Evolutionary conservation across 495 filamentous ascomycete species (phyloP).

Genomic region (Pyrenopolyporus hunteri): DNA sequence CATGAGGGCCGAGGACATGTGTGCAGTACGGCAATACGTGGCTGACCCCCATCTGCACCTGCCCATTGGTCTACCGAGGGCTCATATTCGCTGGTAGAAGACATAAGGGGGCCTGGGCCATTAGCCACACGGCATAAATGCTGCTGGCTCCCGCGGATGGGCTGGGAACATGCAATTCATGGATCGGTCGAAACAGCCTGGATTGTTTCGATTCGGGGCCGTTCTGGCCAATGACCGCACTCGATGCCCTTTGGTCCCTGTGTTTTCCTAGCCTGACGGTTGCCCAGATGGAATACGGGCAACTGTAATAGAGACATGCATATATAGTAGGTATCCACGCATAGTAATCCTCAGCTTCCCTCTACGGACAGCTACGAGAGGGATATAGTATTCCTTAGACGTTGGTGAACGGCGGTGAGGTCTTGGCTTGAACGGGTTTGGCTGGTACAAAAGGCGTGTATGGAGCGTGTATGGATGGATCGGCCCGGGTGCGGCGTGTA

Average conservation of each 20-base stretch:
- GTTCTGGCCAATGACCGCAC: conserved; percentile 24
- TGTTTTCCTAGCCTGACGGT: conserved; percentile 1
- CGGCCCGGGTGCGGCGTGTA: conserved; percentile 14
- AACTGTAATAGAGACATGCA: conserved; percentile 4
- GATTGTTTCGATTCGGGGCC: conserved; percentile 24
- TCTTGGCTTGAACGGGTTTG: conserved; percentile 12
- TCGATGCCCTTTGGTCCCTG: background rate
- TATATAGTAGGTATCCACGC: conserved; percentile 2
- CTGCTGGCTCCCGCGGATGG: conserved; percentile 8
- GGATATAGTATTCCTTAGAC: background rate
- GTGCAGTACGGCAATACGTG: conserved; percentile 16
- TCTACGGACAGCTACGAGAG: background rate
- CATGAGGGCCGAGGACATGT: conserved; percentile 17
- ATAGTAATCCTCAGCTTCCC: conserved; percentile 9
- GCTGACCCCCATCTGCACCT: conserved; percentile 26
- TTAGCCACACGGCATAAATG: conserved; percentile 36
- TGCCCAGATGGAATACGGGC: background rate
- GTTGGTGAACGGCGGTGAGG: conserved; percentile 33
- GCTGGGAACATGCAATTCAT: conserved; percentile 7
- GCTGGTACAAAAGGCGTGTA: background rate
- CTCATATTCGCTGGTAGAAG: conserved; percentile 1
- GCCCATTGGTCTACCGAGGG: conserved; percentile 33
- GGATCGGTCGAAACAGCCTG: conserved; percentile 12
- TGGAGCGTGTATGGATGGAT: conserved; percentile 13
- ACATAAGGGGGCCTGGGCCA: conserved; percentile 18